These are phyloP conservation scores for Saxophila tyrrhenica DNA, from an alignment of 495 filamentous ascomycete species.

Conservation along the genomic window DNA sequence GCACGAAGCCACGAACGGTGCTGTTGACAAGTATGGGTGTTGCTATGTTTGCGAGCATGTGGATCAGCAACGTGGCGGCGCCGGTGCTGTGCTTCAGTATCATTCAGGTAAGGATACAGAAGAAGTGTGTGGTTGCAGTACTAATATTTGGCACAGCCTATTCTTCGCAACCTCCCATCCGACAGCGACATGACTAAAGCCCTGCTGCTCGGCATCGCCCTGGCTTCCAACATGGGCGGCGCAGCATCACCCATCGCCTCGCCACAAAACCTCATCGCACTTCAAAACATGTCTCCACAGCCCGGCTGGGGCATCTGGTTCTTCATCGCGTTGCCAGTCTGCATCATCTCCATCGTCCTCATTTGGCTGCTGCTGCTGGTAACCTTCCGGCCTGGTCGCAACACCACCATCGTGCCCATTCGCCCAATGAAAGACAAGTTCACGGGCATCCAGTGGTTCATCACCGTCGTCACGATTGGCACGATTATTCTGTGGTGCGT, in stretches of 20 bases:
- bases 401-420: conserved; percentile 85
- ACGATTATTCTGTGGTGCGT: conserved; percentile 92
- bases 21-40: conserved; percentile 97
- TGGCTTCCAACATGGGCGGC: conserved; percentile 90
- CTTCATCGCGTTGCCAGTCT: conserved; percentile 87
- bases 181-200: conserved; percentile 90
- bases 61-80: conserved; percentile 96
- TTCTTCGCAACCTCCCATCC: conserved; percentile 80
- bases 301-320: conserved; percentile 95
- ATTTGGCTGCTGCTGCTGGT: conserved; percentile 82
- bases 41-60: conserved; percentile 94
- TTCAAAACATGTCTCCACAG: conserved; percentile 84
- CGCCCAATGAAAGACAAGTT: conserved; percentile 78
- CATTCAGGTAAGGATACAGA: conserved; percentile 51
- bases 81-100: conserved; percentile 98
- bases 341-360: conserved; percentile 73
- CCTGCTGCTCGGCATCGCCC: conserved; percentile 89
- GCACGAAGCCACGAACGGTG: conserved; percentile 75
- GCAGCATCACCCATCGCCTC: conserved; percentile 94
- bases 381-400: conserved; percentile 72
- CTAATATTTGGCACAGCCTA: conserved; percentile 45
- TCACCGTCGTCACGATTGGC: conserved; percentile 66
- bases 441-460: conserved; percentile 86
- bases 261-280: conserved; percentile 91
- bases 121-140: background rate